phyloP scores from a whole-genome alignment of 2,329 filamentous ascomycete genomes.

The Iodosphaeria phyllophila region DNA sequence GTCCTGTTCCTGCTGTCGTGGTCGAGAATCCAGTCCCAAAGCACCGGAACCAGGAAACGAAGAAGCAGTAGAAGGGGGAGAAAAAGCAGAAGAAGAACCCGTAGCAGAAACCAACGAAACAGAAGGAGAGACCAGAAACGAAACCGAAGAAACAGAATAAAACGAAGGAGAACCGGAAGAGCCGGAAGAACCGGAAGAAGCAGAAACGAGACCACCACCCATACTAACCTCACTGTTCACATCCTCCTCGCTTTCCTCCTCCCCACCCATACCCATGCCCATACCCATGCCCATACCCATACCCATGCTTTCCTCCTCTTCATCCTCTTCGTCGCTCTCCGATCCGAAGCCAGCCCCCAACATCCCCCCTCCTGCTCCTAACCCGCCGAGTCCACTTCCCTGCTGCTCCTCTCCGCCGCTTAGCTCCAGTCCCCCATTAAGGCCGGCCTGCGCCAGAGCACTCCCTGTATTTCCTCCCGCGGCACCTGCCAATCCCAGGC shows the following conservation, averaged over 20 bases:
- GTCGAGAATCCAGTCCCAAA: no score
- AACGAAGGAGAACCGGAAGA: no score
- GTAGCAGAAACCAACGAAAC: no score
- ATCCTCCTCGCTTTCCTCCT: conserved; percentile 65
- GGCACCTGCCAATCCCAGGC: conserved; percentile 21
- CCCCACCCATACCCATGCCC: no score
- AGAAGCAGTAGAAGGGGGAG: no score
- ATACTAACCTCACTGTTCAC: conserved; percentile 48
- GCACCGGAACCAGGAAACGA: no score
- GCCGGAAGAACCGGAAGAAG: no score
- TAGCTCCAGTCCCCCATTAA: conserved; percentile 47
- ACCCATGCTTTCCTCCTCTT: conserved; percentile 75
- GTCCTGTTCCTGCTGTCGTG: no score
- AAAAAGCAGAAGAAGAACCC: no score
- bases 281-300: conserved; percentile 55
- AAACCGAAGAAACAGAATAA: no score
- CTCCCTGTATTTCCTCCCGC: conserved; percentile 31
- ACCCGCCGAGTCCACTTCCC: conserved; percentile 49
- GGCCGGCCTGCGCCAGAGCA: conserved; percentile 61
- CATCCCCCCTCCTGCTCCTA: conserved; percentile 54
- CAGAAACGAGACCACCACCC: no score
- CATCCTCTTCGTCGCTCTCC: conserved; percentile 89
- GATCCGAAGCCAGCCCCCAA: conserved; percentile 76
- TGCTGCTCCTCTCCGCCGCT: conserved; percentile 45
- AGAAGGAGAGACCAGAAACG: no score